Base-by-base conservation (phyloP, 2,329 filamentous ascomycete species). In the Claviceps capensis region DNA sequence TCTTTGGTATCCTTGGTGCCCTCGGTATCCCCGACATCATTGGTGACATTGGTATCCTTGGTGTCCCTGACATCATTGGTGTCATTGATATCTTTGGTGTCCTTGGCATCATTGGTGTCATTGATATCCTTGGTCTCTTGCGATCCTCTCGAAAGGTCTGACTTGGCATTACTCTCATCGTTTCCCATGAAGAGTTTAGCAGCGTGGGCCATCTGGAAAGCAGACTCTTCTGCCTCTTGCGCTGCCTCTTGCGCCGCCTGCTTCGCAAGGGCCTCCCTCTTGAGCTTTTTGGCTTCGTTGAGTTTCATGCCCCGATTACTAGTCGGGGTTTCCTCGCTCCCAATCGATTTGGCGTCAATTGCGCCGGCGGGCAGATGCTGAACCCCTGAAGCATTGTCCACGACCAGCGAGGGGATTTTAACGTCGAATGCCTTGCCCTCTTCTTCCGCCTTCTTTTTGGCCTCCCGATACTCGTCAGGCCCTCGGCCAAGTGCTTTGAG, bases 231-330 rank as follows among this genome's bases (percentile, higher is more conserved):
- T 23, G 23, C 23, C 58, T 77, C 74, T 60, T 79, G 23, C 23
- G 23, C 76, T 16, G 79, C 80, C 60, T 83, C 80, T 55, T 82
- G 78, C 1, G 77, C 79, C 1, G 80, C 80, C 57, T 76, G 70
- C 57, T 79, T 79, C 13, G 77, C 79, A 57, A 82, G 67, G 5
- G 79, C 77, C 64, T 86, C 81, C 51, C 80, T 73, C 67, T 87
- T 87, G 11, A 84, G 68, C 62, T 85, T 86, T 67, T 87, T 88
- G 2, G 86, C 82, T 59, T 87, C 84, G 61, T 88, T 88, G 23
- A 88, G 72, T 61, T 86, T 84, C 81, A 88, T 86, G 8, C 85
- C 85, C 49, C 84, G 76, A 64, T 88, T 85, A 61, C 81, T 81
- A 14, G 82, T 72, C 50, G 79, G 78, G 37, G 79, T 75, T 56